A percentile compares a stretch with the other conserved stretches of the same genome.
Evolutionary conservation across 1,284 basidiomycete genomes (phyloP).

Genomic region (Moesziomyces parantarcticus): DNA sequence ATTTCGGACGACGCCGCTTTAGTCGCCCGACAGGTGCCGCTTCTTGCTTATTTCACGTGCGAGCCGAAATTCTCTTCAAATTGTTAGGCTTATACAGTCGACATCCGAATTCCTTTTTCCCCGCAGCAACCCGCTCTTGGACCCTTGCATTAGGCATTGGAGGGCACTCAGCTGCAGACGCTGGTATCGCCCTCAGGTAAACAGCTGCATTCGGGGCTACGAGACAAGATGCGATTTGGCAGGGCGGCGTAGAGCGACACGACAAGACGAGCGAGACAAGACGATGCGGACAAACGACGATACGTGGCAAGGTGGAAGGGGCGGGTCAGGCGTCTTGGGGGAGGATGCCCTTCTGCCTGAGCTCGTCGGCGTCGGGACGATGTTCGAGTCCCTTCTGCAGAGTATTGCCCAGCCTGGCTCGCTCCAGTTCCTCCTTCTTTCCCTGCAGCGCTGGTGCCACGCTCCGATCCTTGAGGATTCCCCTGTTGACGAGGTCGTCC

Average conservation of each 20-base stretch:
- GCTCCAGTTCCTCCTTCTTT: conserved; percentile 73
- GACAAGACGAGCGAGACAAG: too few species aligned
- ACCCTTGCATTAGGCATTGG: too few species aligned
- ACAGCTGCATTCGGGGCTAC: too few species aligned
- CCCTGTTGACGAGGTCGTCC: conserved; percentile 43
- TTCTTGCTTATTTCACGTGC: background rate
- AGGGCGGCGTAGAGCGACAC: too few species aligned
- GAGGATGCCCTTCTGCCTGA: conserved; percentile 79
- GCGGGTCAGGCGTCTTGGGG: conserved; percentile 14
- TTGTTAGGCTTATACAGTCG: too few species aligned
- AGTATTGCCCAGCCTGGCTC: conserved; percentile 69
- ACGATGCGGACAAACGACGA: too few species aligned
- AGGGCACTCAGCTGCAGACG: too few species aligned
- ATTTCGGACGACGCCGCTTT: background rate
- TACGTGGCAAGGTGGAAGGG: too few species aligned
- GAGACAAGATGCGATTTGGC: too few species aligned
- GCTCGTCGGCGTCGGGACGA: conserved; percentile 76
- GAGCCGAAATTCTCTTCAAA: background rate
- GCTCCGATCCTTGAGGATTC: conserved; percentile 72
- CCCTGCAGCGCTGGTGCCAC: conserved; percentile 77
- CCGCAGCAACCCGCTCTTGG: too few species aligned
- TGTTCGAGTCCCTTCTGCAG: conserved; percentile 76
- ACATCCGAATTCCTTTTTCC: too few species aligned
- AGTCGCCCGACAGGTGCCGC: conserved; percentile 18
- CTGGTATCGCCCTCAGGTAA: too few species aligned